Conservation (phyloP, 371 early-diverging fungal species). For the Dichotomocladium elegans region DNA sequence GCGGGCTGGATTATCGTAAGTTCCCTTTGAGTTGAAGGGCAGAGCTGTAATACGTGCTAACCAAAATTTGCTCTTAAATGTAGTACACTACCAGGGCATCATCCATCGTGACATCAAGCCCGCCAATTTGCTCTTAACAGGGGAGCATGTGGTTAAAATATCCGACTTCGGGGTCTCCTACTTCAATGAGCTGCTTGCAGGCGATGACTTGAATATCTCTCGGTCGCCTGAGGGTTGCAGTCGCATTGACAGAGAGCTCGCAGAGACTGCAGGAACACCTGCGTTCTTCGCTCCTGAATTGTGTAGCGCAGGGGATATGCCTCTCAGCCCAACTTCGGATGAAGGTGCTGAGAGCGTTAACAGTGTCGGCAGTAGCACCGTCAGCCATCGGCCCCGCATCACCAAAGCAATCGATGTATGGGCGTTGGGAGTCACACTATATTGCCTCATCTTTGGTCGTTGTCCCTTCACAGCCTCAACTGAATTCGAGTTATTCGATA, state of each 20-base stretch:
- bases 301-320: slow-evolving; percentile 66
- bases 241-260: slow-evolving; percentile 72
- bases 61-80: background rate
- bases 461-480: slow-evolving; percentile 97
- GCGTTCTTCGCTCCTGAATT: slow-evolving; percentile 98
- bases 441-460: slow-evolving; percentile 92
- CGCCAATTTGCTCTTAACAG: slow-evolving; percentile 79
- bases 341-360: slow-evolving; percentile 1
- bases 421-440: slow-evolving; percentile 99
- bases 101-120: slow-evolving; percentile 97
- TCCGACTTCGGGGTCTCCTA: slow-evolving; percentile 95
- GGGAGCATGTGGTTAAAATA: slow-evolving; percentile 81
- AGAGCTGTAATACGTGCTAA: background rate
- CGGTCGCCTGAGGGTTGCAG: slow-evolving; percentile 16
- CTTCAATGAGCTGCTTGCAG: slow-evolving; percentile 48
- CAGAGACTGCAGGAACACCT: slow-evolving; percentile 95
- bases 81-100: slow-evolving; percentile 90
- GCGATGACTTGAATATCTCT: slow-evolving; percentile 10
- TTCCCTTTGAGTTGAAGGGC: background rate
- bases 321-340: slow-evolving; percentile 8
- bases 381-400: slow-evolving; percentile 44
- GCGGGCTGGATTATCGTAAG: slow-evolving; percentile 88
- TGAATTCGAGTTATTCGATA: slow-evolving; percentile 93
- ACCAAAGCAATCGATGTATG: slow-evolving; percentile 96
- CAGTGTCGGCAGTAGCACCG: background rate